These are phyloP conservation scores for Eucalyptus tenuipes DNA, from an alignment of 345 rosid species.

Conservation along the genomic window DNA sequence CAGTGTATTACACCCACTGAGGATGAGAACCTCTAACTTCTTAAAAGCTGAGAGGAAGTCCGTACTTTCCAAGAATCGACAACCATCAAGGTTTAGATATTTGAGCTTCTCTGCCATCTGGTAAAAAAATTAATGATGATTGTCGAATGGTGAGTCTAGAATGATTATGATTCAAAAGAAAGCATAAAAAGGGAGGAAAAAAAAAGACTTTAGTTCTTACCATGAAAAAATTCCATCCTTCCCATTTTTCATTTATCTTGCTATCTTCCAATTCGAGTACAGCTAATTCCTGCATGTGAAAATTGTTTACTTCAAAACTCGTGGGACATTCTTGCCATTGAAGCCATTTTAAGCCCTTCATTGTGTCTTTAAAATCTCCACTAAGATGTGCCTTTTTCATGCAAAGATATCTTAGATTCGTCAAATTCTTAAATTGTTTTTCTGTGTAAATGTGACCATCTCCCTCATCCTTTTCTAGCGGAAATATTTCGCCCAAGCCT, in stretches of 20 bases:
- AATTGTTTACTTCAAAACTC: too few species aligned
- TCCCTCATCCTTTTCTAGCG: rapidly evolving
- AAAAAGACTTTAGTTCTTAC: too few species aligned
- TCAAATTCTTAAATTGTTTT: neutral
- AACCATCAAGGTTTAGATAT: too few species aligned
- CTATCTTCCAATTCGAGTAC: rapidly evolving
- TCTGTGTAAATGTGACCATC: neutral
- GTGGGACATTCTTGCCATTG: rapidly evolving
- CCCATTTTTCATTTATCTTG: neutral
- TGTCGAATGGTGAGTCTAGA: too few species aligned
- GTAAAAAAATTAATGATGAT: too few species aligned
- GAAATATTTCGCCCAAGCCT: too few species aligned
- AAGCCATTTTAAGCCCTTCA: neutral
- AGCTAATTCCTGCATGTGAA: neutral
- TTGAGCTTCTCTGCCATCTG: too few species aligned
- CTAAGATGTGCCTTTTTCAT: neutral
- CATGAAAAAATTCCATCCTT: neutral
- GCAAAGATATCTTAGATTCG: neutral
- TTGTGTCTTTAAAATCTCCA: neutral
- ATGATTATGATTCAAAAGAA: too few species aligned
- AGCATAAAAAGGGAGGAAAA: too few species aligned
- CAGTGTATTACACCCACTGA: rapidly evolving
- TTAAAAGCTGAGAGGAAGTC: too few species aligned
- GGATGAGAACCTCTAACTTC: too few species aligned
- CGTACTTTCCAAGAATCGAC: too few species aligned